phyloP scores from a whole-genome alignment of 805 yeast genomes.

The Metschnikowia bowlesiae region DNA sequence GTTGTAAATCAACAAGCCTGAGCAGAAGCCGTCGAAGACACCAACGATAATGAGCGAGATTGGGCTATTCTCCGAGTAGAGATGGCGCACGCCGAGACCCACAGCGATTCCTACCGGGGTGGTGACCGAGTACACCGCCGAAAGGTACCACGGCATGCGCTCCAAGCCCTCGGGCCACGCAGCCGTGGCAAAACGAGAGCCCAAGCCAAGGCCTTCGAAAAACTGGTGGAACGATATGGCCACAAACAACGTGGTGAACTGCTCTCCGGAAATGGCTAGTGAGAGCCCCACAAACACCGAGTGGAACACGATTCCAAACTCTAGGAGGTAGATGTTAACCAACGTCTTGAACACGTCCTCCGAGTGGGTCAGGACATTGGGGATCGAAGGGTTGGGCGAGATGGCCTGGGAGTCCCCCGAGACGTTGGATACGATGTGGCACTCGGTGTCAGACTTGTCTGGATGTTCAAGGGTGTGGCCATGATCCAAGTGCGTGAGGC shows the following conservation, averaged over 20 bases:
- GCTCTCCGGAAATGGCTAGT: slow-evolving; percentile 29
- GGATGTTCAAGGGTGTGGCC: background rate
- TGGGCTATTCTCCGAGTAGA: slow-evolving; percentile 56
- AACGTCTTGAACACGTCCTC: slow-evolving; percentile 10
- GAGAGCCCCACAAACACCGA: slow-evolving; percentile 32
- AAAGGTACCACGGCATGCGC: slow-evolving; percentile 15
- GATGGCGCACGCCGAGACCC: slow-evolving; percentile 68
- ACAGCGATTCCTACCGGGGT: slow-evolving; percentile 76
- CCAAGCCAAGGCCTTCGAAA: slow-evolving; percentile 32
- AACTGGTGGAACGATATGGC: slow-evolving; percentile 31
- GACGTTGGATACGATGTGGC: background rate
- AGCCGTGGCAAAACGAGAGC: slow-evolving; percentile 27
- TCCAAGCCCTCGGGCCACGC: slow-evolving; percentile 22
- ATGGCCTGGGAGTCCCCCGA: background rate
- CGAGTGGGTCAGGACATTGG: background rate
- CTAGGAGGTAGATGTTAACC: slow-evolving; percentile 19
- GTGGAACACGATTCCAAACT: slow-evolving; percentile 33
- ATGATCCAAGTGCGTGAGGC: background rate
- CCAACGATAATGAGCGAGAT: slow-evolving; percentile 65
- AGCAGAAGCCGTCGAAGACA: slow-evolving; percentile 66
- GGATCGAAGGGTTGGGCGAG: too few species aligned
- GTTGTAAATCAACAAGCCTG: slow-evolving; percentile 75
- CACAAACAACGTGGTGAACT: slow-evolving; percentile 25
- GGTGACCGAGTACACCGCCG: slow-evolving; percentile 30
- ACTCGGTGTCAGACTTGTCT: background rate